These are phyloP conservation scores for Dalbergia cochinchinensis DNA, from an alignment of 306 rosid species.

Conservation along the genomic window DNA sequence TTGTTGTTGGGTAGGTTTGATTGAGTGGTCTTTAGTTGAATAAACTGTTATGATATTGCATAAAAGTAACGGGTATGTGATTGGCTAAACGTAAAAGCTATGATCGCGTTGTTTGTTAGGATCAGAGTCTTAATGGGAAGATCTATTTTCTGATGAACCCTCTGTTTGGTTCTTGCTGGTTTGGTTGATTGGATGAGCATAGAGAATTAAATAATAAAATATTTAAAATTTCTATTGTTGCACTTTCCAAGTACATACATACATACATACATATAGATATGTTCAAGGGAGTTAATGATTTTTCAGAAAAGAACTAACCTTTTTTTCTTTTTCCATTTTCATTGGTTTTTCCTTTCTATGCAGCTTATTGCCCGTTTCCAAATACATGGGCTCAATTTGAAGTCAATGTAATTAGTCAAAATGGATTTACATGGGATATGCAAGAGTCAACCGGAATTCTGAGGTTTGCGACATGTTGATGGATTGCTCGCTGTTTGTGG, in stretches of 20 bases:
- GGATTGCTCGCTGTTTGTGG: constrained; percentile 48
- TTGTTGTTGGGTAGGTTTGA: constrained; percentile 20
- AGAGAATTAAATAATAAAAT: no score
- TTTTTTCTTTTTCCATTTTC: no score
- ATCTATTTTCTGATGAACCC: constrained; percentile 16
- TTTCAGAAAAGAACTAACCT: constrained; percentile 3
- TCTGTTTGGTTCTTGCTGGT: constrained; percentile 27
- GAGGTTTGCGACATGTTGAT: constrained; percentile 64
- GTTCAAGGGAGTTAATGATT: constrained; percentile 20
- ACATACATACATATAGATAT: not conserved
- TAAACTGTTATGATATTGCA: constrained; percentile 4
- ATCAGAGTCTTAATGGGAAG: constrained; percentile 9
- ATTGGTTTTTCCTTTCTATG: constrained; percentile 28
- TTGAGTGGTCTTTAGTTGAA: constrained; percentile 29
- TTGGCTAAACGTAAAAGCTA: not conserved
- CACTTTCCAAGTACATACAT: not conserved
- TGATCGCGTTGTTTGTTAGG: constrained; percentile 26
- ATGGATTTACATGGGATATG: constrained; percentile 46
- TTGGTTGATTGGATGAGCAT: no score
- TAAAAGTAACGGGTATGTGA: not conserved
- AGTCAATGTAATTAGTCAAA: constrained; percentile 38
- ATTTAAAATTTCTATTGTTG: not conserved
- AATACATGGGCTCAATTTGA: constrained; percentile 40
- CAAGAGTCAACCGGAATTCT: constrained; percentile 50
- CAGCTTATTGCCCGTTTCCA: constrained; percentile 55